Percentiles rank a stretch among this genome's conserved stretches.
Evolutionary conservation across 2,329 filamentous ascomycete species (phyloP).

Genomic region (Calycina marina): DNA sequence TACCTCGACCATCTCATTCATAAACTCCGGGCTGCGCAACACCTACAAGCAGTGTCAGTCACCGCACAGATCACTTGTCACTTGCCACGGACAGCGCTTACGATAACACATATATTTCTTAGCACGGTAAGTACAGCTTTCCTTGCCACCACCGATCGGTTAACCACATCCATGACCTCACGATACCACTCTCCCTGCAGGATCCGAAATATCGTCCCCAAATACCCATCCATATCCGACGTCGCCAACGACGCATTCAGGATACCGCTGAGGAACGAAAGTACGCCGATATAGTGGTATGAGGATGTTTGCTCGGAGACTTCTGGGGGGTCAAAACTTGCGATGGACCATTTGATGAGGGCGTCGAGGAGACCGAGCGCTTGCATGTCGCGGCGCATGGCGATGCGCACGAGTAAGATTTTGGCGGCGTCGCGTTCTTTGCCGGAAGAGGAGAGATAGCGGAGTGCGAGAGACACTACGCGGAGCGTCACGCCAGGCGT

Average conservation of each 20-base stretch:
- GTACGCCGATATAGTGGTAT: constrained; percentile 63
- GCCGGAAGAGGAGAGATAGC: constrained; percentile 59
- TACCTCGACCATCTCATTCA: constrained; percentile 28
- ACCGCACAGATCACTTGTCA: too few relatives aligned
- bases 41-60: background rate
- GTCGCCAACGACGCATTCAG: constrained; percentile 55
- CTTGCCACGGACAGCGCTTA: constrained; percentile 15
- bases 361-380: constrained; percentile 52
- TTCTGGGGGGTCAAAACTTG: constrained; percentile 33
- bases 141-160: constrained; percentile 62
- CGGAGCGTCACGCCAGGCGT: constrained; percentile 58
- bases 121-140: constrained; percentile 79
- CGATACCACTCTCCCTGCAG: constrained; percentile 39
- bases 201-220: constrained; percentile 50
- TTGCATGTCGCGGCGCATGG: constrained; percentile 83
- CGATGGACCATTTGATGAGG: constrained; percentile 58
- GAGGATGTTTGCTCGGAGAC: constrained; percentile 30
- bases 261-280: constrained; percentile 68
- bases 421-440: constrained; percentile 88
- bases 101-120: constrained; percentile 55
- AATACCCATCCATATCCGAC: constrained; percentile 54
- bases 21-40: constrained; percentile 7
- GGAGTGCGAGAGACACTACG: constrained; percentile 54
- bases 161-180: constrained; percentile 36
- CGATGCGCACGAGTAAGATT: constrained; percentile 62